Base-by-base conservation (phyloP, 257 asterid genomes). In the Paulownia fortunei region DNA sequence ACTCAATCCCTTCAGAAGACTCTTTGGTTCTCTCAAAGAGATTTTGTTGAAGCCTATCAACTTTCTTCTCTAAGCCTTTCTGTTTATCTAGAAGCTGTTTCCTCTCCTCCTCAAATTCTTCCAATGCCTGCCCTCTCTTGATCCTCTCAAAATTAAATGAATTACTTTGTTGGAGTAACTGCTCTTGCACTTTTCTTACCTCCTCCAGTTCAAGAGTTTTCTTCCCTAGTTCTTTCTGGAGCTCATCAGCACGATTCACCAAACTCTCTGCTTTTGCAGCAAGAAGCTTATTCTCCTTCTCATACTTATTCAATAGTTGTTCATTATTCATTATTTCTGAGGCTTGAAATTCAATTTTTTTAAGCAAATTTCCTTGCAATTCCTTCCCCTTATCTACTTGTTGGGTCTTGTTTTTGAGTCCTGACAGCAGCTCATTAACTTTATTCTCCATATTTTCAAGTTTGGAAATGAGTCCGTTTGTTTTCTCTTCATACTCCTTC, bases 61-160 rank as follows among this genome's bases (percentile, higher is more conserved):
- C 84, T 78, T 78, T 78, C 83, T 82, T 88, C 82, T 78, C 89
- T 60, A 85, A 76, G 73, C 55, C 76, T 78, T 82, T 86, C 70
- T 89, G 85, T 81, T 88, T 87, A 42, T 82, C 89, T 77, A 91
- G 73, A 64, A 89, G 84, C 65, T 46, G 78, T 64, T 84, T 84
- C 84, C 82, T 92, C 88, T 89, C 92, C 73, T 84, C 92, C 74
- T 78, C 87, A 82, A 82, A 82, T 61, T 85, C 91, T 73, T 91
- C 86, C 60, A 83, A 54, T 71, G 82, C 89, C 78, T 83, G 82
- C 79, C 84, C 89, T 72, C 81, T 85, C 82, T 87, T 86, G 77
- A 76, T 77, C 72, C 83, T 84, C 79, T 85, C 92, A 76, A 36
- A 44, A 42, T 82, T 76, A 39, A 44, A 69, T 59, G 86, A 83